Percentiles rank a stretch among this genome's conserved stretches.
These are phyloP conservation scores for Puccinia novopanici DNA, from an alignment of 1,284 basidiomycete species.

Conservation along the genomic window DNA sequence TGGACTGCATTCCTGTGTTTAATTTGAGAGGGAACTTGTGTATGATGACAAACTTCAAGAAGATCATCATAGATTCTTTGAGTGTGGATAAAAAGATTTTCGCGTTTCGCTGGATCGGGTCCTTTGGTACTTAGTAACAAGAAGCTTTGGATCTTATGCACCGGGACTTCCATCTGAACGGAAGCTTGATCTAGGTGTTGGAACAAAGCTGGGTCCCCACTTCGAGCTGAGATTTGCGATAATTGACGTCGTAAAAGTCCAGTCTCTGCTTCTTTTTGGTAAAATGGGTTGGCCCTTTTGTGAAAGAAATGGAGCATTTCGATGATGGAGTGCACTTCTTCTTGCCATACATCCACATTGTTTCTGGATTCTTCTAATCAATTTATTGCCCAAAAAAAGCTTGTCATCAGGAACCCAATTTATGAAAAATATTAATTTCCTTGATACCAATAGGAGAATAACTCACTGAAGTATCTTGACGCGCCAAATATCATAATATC, in stretches of 20 bases:
- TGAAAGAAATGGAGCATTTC: neutral
- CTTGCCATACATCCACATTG: neutral
- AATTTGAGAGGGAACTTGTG: neutral
- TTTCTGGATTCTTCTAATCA: neutral
- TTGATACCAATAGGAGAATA: neutral
- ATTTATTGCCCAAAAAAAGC: neutral
- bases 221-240: neutral
- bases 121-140: neutral
- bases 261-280: neutral
- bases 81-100: neutral
- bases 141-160: neutral
- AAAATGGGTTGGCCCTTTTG: neutral
- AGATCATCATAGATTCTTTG: slow-evolving; percentile 10
- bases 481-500: neutral
- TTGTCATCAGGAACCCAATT: too few species aligned
- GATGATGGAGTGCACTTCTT: neutral
- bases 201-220: neutral
- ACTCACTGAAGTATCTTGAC: slow-evolving; percentile 16
- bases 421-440: neutral
- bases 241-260: neutral
- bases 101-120: neutral
- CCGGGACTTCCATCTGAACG: neutral
- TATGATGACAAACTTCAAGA: neutral
- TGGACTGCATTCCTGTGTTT: neutral
- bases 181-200: neutral